Percentiles rank a stretch among this genome's conserved stretches.
Evolutionary conservation across 306 rosid genomes (phyloP).

Genomic region (Acacia crassicarpa): DNA sequence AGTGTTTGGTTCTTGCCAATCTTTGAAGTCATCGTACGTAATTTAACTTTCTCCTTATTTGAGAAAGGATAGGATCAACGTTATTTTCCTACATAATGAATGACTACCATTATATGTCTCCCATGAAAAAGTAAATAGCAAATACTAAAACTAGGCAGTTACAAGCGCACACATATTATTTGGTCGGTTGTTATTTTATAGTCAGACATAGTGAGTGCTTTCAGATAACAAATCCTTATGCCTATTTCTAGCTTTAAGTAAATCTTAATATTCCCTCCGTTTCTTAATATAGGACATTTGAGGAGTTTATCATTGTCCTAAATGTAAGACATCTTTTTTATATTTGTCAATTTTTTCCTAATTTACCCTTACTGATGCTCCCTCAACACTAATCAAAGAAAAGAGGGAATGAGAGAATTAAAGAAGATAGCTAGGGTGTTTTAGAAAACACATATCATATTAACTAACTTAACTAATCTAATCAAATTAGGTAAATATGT

Average conservation of each 20-base stretch:
- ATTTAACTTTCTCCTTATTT: conserved; percentile 7
- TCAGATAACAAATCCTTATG: conserved; percentile 20
- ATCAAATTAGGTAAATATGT: no score
- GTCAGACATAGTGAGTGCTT: conserved; percentile 7
- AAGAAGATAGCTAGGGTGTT: no score
- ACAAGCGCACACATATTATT: not conserved
- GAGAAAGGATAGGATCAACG: not conserved
- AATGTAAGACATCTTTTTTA: no score
- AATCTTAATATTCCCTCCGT: not conserved
- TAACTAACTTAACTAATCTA: no score
- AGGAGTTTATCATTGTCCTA: no score
- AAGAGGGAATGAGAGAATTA: no score
- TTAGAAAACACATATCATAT: no score
- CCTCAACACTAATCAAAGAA: no score
- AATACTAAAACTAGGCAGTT: not conserved
- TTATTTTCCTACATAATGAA: not conserved
- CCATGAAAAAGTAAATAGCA: not conserved
- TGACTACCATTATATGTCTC: not conserved
- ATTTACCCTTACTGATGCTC: no score
- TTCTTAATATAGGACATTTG: no score
- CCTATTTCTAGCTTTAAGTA: conserved; percentile 9
- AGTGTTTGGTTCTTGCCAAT: conserved; percentile 9
- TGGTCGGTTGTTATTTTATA: not conserved
- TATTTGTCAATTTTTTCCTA: no score
- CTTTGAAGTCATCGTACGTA: not conserved